phyloP scores from a whole-genome alignment of 129 eudicot genomes.

The Flaveria sonorensis region DNA sequence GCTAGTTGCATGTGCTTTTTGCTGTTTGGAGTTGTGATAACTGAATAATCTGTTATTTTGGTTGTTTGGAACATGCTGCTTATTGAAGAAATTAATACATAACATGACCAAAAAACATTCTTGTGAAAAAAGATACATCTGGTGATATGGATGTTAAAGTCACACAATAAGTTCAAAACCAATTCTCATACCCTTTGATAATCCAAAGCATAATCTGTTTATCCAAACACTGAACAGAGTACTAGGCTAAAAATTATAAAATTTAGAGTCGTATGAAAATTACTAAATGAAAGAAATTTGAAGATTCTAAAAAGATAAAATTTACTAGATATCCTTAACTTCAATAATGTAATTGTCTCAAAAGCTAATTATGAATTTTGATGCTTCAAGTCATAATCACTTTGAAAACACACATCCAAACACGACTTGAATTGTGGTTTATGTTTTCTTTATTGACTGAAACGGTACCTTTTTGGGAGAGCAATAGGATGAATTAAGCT shows the following conservation, averaged over 20 bases:
- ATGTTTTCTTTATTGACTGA: background rate
- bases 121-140: background rate
- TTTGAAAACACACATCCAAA: background rate
- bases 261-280: no score
- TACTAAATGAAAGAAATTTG: background rate
- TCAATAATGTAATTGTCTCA: no score
- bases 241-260: background rate
- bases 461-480: constrained; percentile 50
- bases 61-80: no score
- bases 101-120: background rate
- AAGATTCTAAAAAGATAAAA: no score
- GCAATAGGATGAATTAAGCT: constrained; percentile 42
- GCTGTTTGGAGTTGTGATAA: background rate
- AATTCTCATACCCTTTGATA: background rate
- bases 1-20: background rate
- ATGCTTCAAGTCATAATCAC: background rate
- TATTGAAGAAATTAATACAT: no score
- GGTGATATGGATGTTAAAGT: background rate
- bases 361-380: no score
- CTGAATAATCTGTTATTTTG: no score
- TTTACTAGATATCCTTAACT: no score
- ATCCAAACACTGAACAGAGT: background rate
- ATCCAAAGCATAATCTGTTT: background rate
- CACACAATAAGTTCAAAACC: no score
- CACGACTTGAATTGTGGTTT: no score